These are phyloP conservation scores for Plasmopara viticola DNA, from an alignment of 352 stramenopile genomes.

Conservation along the genomic window DNA sequence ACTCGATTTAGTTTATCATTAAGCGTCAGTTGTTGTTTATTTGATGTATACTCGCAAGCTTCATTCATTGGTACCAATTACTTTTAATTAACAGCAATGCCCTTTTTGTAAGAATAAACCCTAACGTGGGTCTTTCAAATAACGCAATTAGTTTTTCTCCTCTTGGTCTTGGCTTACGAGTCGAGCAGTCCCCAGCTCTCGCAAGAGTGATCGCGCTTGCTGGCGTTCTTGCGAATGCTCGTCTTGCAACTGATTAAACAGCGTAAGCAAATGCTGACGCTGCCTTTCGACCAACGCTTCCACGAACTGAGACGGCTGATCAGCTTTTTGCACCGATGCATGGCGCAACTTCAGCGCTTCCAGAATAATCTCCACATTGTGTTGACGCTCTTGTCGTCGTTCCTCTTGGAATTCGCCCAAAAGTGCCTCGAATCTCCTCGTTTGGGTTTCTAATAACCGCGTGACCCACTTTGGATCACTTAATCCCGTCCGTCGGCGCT, in stretches of 20 bases:
- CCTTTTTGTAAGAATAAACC: too few relatives aligned
- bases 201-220: slow-evolving; percentile 25
- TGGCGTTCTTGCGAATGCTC: slow-evolving; percentile 30
- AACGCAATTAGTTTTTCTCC: slow-evolving; percentile 5
- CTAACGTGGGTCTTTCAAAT: too few relatives aligned
- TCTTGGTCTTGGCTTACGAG: slow-evolving; percentile 17
- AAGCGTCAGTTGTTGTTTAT: too few relatives aligned
- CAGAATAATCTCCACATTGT: slow-evolving; percentile 36
- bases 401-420: slow-evolving; percentile 37
- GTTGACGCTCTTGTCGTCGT: slow-evolving; percentile 30
- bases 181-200: slow-evolving; percentile 18
- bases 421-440: slow-evolving; percentile 29
- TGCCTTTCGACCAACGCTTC: slow-evolving; percentile 35
- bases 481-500: slow-evolving; percentile 18
- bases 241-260: slow-evolving; percentile 34
- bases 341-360: slow-evolving; percentile 28
- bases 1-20: too few relatives aligned
- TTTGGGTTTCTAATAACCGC: slow-evolving; percentile 29
- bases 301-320: slow-evolving; percentile 24
- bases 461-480: slow-evolving; percentile 30
- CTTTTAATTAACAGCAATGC: too few relatives aligned
- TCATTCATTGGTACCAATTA: too few relatives aligned
- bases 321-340: slow-evolving; percentile 15
- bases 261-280: slow-evolving; percentile 24
- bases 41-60: too few relatives aligned